phyloP scores from a whole-genome alignment of 306 rosid genomes.

The Oemleria cerasiformis region DNA sequence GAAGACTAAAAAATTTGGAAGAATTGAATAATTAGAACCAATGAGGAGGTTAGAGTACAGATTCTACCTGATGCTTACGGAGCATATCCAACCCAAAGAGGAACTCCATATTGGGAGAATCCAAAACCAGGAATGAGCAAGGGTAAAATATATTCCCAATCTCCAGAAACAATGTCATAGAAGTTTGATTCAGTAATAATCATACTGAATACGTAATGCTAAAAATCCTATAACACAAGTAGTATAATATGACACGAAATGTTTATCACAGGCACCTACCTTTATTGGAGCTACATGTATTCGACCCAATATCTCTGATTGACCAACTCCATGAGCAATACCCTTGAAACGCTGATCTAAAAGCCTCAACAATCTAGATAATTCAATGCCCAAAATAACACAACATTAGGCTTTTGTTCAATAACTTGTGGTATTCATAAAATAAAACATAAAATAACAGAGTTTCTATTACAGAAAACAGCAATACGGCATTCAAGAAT shows the following conservation, averaged over 20 bases:
- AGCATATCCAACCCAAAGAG: constrained; percentile 98
- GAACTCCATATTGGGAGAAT: constrained; percentile 91
- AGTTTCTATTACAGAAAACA: constrained; percentile 7
- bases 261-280: constrained; percentile 34
- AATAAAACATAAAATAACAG: not conserved
- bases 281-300: constrained; percentile 98
- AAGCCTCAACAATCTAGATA: constrained; percentile 85
- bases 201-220: no score
- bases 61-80: constrained; percentile 87
- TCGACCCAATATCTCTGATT: constrained; percentile 90
- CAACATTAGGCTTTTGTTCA: constrained; percentile 2
- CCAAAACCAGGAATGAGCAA: constrained; percentile 85
- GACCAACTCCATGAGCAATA: constrained; percentile 97
- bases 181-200: not conserved
- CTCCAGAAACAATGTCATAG: constrained; percentile 36
- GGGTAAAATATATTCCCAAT: constrained; percentile 86
- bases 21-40: constrained; percentile 12
- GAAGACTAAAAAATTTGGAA: constrained; percentile 1
- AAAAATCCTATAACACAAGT: not conserved
- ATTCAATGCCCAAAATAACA: constrained; percentile 25
- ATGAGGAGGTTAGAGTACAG: constrained; percentile 10
- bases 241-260: not conserved
- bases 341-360: constrained; percentile 92
- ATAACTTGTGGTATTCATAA: constrained; percentile 16
- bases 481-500: constrained; percentile 1